Base-by-base conservation (phyloP, 2,329 filamentous ascomycete species). In the Arthrobotrys musiformis region DNA sequence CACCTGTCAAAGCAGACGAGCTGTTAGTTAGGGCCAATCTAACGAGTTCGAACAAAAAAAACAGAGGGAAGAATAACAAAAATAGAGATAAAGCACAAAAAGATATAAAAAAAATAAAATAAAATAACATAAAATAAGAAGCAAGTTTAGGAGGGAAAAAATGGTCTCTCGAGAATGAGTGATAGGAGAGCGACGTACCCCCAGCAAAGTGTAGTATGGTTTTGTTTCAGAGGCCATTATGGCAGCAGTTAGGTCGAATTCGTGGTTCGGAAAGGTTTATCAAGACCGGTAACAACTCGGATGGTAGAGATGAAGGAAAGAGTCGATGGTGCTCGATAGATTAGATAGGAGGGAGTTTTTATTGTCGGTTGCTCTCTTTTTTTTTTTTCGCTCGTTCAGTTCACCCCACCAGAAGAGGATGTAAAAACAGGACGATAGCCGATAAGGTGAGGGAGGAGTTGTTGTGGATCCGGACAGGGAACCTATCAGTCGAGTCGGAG, bases 171-270 rank as follows among this genome's bases (percentile, higher is more conserved):
- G n/a, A n/a, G n/a, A n/a, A n/a, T n/a, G n/a, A n/a, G n/a, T n/a
- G n/a, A 46, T 28, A 17, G 19, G 17, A 17, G 72, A 46, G 54
- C 13, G 66, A 86, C 88, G 82, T 90, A 93, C 92, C 84, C 92
- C 92, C 60, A 95, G 88, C 78, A 88, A 85, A 78, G 94, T 92
- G 86, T 95, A 95, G 83, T 89, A 88, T n/a, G n/a, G n/a, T n/a
- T n/a, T n/a, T n/a, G n/a, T 84, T 92, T 92, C 40, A 89, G 92
- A 82, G 80, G 90, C 91, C 92, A 93, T 94, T 68, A 82, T 91
- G 80, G 81, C n/a, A n/a, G 40, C 80, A 81, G 79, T 42, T 64
- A 13, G 56, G 72, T 52, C 56, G 48, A 50, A 33, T 40, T 26
- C 11, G 24, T 73, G 44, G 79, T 33, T 44, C 17, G 52, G 54